Evolutionary conservation across 352 stramenopile species (phyloP).

Genomic region (Globisporangium yorkense): DNA sequence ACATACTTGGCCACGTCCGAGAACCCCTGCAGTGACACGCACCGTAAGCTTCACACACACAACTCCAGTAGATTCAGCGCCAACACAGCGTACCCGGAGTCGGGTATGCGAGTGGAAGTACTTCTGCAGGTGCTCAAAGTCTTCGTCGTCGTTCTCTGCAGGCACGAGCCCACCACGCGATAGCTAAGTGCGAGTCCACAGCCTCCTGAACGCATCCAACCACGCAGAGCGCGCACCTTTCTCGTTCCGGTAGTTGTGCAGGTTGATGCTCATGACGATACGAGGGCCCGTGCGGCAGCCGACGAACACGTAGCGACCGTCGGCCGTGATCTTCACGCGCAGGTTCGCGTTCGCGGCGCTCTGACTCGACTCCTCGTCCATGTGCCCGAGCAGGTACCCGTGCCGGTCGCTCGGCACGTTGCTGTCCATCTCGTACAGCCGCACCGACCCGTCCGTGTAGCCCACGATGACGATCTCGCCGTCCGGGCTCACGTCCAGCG

Average conservation of each 20-base stretch:
- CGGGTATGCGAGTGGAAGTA: slow-evolving; percentile 52
- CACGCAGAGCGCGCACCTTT: slow-evolving; percentile 38
- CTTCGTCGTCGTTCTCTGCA: slow-evolving; percentile 68
- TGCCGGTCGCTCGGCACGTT: slow-evolving; percentile 75
- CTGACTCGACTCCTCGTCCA: slow-evolving; percentile 69
- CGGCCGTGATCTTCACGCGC: slow-evolving; percentile 69
- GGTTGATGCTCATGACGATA: slow-evolving; percentile 77
- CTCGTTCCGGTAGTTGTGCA: slow-evolving; percentile 75
- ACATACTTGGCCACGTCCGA: slow-evolving; percentile 56
- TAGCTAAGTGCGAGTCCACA: background rate
- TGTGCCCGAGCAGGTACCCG: slow-evolving; percentile 71
- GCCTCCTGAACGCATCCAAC: background rate
- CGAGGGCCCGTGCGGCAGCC: slow-evolving; percentile 58
- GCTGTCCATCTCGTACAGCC: slow-evolving; percentile 84
- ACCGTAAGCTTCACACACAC: slow-evolving; percentile 6
- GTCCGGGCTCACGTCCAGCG: slow-evolving; percentile 68
- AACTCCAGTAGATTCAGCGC: background rate
- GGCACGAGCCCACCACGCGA: background rate
- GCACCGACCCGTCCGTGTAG: slow-evolving; percentile 72
- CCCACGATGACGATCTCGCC: slow-evolving; percentile 80
- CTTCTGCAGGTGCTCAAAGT: slow-evolving; percentile 78
- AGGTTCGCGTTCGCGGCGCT: slow-evolving; percentile 43
- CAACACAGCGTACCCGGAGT: slow-evolving; percentile 39
- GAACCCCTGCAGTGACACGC: slow-evolving; percentile 47
- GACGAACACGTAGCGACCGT: slow-evolving; percentile 80